Evolutionary conservation across 225 moss, liverwort and hornwort genomes (phyloP).

Genomic region (Lunularia cruciata): DNA sequence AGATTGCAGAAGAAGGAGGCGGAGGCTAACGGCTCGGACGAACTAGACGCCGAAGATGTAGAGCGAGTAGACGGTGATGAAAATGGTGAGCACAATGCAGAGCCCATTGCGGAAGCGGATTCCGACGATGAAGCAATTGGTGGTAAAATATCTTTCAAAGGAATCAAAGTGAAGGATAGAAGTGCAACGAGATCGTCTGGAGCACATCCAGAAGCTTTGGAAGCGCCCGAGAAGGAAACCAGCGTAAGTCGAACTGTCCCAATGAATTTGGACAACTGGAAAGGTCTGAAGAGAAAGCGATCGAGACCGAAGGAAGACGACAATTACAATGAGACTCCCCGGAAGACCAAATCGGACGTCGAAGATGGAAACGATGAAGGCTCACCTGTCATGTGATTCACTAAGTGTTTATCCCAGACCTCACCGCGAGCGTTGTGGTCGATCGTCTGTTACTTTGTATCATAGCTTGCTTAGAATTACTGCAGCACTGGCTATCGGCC

Average conservation of each 20-base stretch:
- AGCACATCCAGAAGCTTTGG: conserved; percentile 37
- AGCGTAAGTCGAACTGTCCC: conserved; percentile 42
- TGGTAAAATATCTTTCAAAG: conserved; percentile 12
- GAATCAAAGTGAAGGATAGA: conserved; percentile 37
- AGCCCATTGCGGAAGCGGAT: conserved; percentile 20
- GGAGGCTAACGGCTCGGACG: conserved; percentile 43
- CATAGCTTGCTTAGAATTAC: conserved; percentile 36
- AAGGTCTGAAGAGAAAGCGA: conserved; percentile 85
- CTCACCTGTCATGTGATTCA: conserved; percentile 35
- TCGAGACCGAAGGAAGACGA: conserved; percentile 64
- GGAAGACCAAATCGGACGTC: conserved; percentile 32
- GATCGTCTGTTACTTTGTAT: conserved; percentile 27
- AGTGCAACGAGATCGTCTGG: conserved; percentile 40
- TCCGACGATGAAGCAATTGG: conserved; percentile 35
- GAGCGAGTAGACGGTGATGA: conserved; percentile 41
- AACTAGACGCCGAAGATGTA: conserved; percentile 52
- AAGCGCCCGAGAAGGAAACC: conserved; percentile 42
- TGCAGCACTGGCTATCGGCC: conserved; percentile 23
- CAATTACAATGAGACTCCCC: conserved; percentile 24
- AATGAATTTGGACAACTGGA: conserved; percentile 63
- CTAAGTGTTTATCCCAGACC: background rate
- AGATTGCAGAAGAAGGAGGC: conserved; percentile 60
- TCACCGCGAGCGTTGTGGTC: background rate
- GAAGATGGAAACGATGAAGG: conserved; percentile 35
- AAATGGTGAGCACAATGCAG: conserved; percentile 12